Evolutionary conservation across 139 green algal genomes (phyloP).

Genomic region (Pycnococcus provasolii): DNA sequence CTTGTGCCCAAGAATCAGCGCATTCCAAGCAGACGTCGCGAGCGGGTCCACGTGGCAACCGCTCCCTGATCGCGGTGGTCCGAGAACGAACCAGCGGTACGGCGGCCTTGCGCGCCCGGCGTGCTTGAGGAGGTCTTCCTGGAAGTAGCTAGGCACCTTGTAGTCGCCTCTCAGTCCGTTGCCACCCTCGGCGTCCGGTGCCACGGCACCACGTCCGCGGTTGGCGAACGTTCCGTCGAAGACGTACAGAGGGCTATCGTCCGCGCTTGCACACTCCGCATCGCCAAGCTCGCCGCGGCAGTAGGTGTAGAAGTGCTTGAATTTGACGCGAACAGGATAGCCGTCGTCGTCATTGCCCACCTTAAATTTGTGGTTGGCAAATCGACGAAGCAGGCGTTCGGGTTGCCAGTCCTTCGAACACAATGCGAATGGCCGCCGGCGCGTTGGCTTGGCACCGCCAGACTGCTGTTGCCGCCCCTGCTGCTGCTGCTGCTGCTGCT

Average conservation of each 20-base stretch:
- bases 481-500: conserved; percentile 38
- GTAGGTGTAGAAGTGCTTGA: conserved; percentile 67
- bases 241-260: conserved; percentile 70
- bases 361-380: conserved; percentile 69
- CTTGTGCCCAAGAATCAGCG: conserved; percentile 41
- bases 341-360: conserved; percentile 82
- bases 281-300: not conserved
- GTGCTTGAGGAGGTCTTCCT: conserved; percentile 63
- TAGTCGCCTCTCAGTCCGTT: conserved; percentile 40
- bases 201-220: not conserved
- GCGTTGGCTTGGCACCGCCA: no score
- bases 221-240: conserved; percentile 57
- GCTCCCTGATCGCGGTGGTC: conserved; percentile 39
- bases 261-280: not conserved
- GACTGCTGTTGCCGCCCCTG: conserved; percentile 40
- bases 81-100: conserved; percentile 41
- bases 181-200: not conserved
- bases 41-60: conserved; percentile 71
- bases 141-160: conserved; percentile 51
- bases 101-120: conserved; percentile 64
- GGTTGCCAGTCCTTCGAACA: conserved; percentile 37
- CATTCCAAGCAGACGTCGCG: conserved; percentile 74
- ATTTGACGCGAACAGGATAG: conserved; percentile 68
- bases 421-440: no score
- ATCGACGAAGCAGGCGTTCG: conserved; percentile 37